Conservation (phyloP, 2,329 filamentous ascomycete genomes). For the Metarhizium guizhouense region DNA sequence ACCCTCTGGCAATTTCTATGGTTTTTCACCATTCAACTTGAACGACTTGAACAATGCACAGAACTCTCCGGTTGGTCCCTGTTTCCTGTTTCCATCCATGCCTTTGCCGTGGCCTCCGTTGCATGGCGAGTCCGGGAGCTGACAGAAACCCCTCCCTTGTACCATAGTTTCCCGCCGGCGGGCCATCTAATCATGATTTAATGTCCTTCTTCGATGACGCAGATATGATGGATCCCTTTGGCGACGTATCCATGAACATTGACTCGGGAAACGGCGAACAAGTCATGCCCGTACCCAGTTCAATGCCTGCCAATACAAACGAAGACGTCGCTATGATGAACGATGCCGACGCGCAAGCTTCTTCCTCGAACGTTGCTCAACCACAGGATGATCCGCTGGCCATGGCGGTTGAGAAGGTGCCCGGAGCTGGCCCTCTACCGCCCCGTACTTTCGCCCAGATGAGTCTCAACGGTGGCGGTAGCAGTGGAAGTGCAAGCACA, state of each 20-base stretch:
- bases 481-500: conserved; percentile 24
- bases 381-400: conserved; percentile 25
- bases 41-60: conserved; percentile 3
- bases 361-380: conserved; percentile 13
- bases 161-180: conserved; percentile 9
- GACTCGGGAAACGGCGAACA: conserved; percentile 23
- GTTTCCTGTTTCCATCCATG: background rate
- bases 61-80: conserved; percentile 4
- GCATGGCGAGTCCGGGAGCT: background rate
- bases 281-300: conserved; percentile 10
- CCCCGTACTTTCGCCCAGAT: conserved; percentile 27
- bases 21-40: conserved; percentile 3
- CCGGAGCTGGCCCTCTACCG: conserved; percentile 33
- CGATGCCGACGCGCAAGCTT: conserved; percentile 16
- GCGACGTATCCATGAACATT: conserved; percentile 34
- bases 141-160: background rate
- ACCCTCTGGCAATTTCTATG: conserved; percentile 3
- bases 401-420: conserved; percentile 26
- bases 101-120: background rate
- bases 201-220: conserved; percentile 35
- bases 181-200: conserved; percentile 26
- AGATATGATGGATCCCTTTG: conserved; percentile 26
- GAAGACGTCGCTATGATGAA: conserved; percentile 8
- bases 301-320: conserved; percentile 13
- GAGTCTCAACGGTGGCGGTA: conserved; percentile 17